phyloP scores from a whole-genome alignment of 2,329 filamentous ascomycete species.

The Fusarium scirpi region DNA sequence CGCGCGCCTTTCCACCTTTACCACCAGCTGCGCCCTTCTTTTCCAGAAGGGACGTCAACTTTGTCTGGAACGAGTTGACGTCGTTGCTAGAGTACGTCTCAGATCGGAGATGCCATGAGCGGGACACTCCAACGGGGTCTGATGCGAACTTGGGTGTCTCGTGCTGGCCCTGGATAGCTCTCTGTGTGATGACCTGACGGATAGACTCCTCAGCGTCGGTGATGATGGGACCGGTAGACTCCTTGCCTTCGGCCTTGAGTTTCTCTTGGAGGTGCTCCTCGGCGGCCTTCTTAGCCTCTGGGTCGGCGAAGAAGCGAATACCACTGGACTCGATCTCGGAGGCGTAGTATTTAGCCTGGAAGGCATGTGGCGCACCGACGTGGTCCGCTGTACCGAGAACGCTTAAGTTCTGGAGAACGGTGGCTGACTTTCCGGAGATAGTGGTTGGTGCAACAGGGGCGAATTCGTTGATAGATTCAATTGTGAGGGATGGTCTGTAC shows the following conservation, averaged over 20 bases:
- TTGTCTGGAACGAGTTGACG: conserved; percentile 55
- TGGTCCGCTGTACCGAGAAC: conserved; percentile 53
- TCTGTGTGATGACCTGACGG: conserved; percentile 50
- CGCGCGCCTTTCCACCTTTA: conserved; percentile 43
- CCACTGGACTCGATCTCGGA: conserved; percentile 47
- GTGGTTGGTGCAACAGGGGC: conserved; percentile 49
- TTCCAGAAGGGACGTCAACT: conserved; percentile 51
- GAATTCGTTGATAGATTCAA: conserved; percentile 49
- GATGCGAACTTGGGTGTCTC: conserved; percentile 51
- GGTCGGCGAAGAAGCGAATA: conserved; percentile 45
- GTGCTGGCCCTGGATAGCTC: conserved; percentile 53
- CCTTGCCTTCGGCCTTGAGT: conserved; percentile 35
- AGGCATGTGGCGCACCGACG: conserved; percentile 48
- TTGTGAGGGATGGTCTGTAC: conserved; percentile 52
- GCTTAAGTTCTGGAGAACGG: conserved; percentile 54
- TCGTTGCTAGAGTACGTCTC: conserved; percentile 53
- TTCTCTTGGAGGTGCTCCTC: conserved; percentile 50
- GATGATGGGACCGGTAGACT: conserved; percentile 46
- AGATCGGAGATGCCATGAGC: conserved; percentile 54
- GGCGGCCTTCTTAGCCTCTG: conserved; percentile 46
- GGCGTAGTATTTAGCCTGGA: conserved; percentile 50
- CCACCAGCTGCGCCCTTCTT: conserved; percentile 38
- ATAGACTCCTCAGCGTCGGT: conserved; percentile 51
- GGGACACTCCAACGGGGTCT: conserved; percentile 51
- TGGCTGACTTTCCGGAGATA: conserved; percentile 47